phyloP scores from a whole-genome alignment of 495 filamentous ascomycete genomes.

The Podospora bellae-mahoneyi region DNA sequence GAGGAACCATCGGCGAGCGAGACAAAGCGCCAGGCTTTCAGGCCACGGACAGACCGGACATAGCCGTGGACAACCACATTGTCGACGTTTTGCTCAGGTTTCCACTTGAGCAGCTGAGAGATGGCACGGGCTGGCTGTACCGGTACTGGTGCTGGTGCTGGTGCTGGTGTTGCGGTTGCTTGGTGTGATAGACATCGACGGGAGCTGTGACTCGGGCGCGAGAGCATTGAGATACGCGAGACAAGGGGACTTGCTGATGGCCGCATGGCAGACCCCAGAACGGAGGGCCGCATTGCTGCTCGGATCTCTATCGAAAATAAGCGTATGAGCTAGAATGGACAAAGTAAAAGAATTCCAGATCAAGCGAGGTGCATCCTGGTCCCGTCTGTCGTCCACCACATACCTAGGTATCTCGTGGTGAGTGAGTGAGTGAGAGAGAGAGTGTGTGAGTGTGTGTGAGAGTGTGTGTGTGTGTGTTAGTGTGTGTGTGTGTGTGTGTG shows the following conservation, averaged over 20 bases:
- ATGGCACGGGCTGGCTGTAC: constrained; percentile 20
- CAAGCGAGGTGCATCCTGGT: not conserved
- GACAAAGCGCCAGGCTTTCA: constrained; percentile 79
- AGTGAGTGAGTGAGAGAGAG: too few species aligned
- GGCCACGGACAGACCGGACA: constrained; percentile 59
- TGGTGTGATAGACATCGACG: constrained; percentile 26
- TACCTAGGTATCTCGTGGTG: not conserved
- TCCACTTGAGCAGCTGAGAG: constrained; percentile 34
- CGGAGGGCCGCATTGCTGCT: constrained; percentile 23
- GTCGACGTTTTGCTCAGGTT: constrained; percentile 24
- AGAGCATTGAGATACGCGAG: constrained; percentile 11
- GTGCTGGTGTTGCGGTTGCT: not conserved
- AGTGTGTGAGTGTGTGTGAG: too few species aligned
- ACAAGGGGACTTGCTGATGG: constrained; percentile 15
- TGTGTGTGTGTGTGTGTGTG: too few species aligned
- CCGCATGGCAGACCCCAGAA: constrained; percentile 15
- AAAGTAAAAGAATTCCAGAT: not conserved
- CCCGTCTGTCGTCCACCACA: not conserved
- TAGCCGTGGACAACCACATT: constrained; percentile 65
- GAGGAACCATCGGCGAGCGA: constrained; percentile 86
- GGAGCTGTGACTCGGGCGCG: constrained; percentile 7
- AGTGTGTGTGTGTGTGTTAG: too few species aligned
- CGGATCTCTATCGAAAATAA: not conserved
- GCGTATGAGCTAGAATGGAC: not conserved
- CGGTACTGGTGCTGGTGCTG: not conserved